Evolutionary conservation across 2,329 filamentous ascomycete species (phyloP).

Genomic region (Leptographium radiaticola): DNA sequence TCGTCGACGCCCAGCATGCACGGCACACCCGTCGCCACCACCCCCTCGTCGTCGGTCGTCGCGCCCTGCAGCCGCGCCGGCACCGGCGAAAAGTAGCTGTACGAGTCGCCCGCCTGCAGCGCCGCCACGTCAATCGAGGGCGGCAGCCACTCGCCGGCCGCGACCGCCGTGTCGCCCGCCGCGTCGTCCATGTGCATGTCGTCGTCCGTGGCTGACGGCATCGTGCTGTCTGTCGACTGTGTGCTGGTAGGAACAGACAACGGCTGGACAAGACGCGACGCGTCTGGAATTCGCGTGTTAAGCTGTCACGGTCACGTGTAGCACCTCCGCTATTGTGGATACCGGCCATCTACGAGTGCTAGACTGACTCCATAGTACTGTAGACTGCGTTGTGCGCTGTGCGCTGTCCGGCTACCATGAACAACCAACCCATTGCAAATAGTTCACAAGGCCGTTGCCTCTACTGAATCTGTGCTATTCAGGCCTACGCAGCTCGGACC

Average conservation of each 20-base stretch:
- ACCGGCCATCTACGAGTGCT: too few species aligned
- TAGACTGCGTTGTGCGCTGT: too few species aligned
- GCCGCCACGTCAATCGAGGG: conserved; percentile 49
- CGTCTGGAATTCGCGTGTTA: too few species aligned
- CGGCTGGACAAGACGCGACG: not conserved
- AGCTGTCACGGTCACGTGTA: too few species aligned
- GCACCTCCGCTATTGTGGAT: too few species aligned
- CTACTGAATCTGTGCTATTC: too few species aligned
- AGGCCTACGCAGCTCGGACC: too few species aligned
- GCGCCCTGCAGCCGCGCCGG: conserved; percentile 38
- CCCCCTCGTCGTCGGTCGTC: not conserved
- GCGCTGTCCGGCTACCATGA: too few species aligned
- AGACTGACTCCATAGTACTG: too few species aligned
- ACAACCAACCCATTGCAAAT: too few species aligned
- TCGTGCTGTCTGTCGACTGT: not conserved
- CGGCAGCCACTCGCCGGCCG: conserved; percentile 41
- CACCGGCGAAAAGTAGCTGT: conserved; percentile 58
- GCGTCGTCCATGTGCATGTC: conserved; percentile 25
- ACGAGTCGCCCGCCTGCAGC: conserved; percentile 53
- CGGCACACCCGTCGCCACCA: conserved; percentile 25
- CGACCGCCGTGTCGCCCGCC: conserved; percentile 18
- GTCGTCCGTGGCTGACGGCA: not conserved
- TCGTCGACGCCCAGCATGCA: conserved; percentile 87
- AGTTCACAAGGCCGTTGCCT: too few species aligned
- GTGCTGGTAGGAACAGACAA: too few species aligned